A percentile compares a stretch with the other conserved stretches of the same genome.
Evolutionary conservation across 192 early-diverging fungal species (phyloP).

Genomic region (Coemansia sp.): DNA sequence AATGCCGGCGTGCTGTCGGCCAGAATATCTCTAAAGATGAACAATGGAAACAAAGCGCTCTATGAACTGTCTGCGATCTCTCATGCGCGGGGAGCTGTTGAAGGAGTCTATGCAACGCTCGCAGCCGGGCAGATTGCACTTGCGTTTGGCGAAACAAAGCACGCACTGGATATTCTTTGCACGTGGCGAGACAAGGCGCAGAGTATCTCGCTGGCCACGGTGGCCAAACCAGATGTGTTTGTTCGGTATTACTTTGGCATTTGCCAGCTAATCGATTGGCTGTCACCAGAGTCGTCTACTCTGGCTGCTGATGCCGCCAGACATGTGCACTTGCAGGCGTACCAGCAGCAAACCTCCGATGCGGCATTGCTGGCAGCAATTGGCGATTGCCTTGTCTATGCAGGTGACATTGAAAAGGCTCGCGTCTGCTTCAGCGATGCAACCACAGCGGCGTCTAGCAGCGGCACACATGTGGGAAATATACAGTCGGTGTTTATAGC

Average conservation of each 20-base stretch:
- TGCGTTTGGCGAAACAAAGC: conserved; percentile 21
- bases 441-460: not conserved
- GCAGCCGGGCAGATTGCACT: conserved; percentile 41
- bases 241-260: conserved; percentile 43
- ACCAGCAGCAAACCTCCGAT: not conserved
- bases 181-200: conserved; percentile 34
- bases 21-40: conserved; percentile 21
- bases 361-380: conserved; percentile 22
- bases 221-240: conserved; percentile 19
- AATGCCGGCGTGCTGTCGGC: conserved; percentile 33
- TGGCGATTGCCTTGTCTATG: conserved; percentile 39
- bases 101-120: conserved; percentile 17
- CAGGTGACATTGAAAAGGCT: conserved; percentile 18
- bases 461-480: not conserved
- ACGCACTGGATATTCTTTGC: conserved; percentile 17
- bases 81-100: conserved; percentile 8
- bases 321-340: conserved; percentile 13
- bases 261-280: conserved; percentile 21
- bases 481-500: conserved; percentile 14
- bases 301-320: conserved; percentile 16
- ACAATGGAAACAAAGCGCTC: conserved; percentile 20
- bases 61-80: conserved; percentile 29
- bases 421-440: conserved; percentile 20
- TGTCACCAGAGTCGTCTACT: conserved; percentile 6
- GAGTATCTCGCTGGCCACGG: conserved; percentile 9